Conservation (phyloP, 768 basidiomycete species). For the Podaxis mareebaensis region DNA sequence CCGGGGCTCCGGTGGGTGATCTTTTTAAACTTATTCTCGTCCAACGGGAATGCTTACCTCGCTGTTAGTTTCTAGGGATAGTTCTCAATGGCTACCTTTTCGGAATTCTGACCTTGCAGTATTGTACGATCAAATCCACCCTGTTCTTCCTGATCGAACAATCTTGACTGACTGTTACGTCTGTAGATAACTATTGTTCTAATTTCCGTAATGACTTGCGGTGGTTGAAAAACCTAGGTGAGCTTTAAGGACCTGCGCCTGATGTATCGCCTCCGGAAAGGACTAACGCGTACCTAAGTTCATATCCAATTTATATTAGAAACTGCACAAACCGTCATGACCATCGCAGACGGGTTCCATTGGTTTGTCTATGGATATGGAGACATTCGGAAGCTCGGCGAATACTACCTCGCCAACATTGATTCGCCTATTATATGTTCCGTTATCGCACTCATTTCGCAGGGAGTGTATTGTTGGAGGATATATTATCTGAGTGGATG, state of each 20-base stretch:
- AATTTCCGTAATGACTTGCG: constrained; percentile 9
- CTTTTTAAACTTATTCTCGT: no score
- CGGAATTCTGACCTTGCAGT: constrained; percentile 14
- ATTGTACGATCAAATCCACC: neutral
- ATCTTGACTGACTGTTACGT: neutral
- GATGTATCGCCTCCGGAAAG: no score
- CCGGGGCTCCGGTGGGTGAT: constrained; percentile 6
- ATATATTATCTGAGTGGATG: constrained; percentile 10
- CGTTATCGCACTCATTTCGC: constrained; percentile 10
- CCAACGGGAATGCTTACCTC: neutral
- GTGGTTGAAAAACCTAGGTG: constrained; percentile 12
- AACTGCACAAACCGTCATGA: constrained; percentile 9
- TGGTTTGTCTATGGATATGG: constrained; percentile 17
- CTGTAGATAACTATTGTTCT: neutral
- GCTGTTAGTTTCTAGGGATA: constrained; percentile 11
- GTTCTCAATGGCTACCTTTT: constrained; percentile 14
- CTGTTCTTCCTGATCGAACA: neutral
- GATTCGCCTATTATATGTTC: constrained; percentile 15
- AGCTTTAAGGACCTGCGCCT: neutral
- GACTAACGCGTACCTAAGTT: neutral
- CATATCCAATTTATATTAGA: constrained; percentile 6
- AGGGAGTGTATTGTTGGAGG: constrained; percentile 17
- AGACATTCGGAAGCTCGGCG: constrained; percentile 2
- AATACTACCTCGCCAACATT: constrained; percentile 13
- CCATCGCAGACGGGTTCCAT: constrained; percentile 12